Evolutionary conservation across 345 rosid genomes (phyloP).

Genomic region (Salix brachista): DNA sequence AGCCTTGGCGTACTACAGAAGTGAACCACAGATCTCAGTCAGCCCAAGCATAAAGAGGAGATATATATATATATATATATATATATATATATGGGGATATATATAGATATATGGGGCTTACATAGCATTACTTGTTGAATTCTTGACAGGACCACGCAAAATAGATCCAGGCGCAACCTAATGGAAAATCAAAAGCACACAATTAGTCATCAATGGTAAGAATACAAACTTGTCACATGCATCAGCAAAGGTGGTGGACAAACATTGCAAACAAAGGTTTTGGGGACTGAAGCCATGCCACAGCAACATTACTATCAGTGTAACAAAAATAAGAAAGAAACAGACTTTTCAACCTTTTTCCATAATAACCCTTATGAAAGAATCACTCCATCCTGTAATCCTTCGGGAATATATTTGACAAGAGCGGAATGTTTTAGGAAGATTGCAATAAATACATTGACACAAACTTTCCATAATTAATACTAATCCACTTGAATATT

Average conservation of each 20-base stretch:
- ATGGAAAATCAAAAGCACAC: constrained; percentile 20
- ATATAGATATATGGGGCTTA: constrained; percentile 38
- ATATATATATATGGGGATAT: too few species aligned
- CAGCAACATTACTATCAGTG: neutral
- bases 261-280: neutral
- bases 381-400: neutral
- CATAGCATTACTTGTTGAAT: constrained; percentile 78
- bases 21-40: constrained; percentile 14
- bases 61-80: too few species aligned
- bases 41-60: constrained; percentile 1
- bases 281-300: neutral
- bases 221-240: neutral
- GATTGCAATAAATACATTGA: neutral
- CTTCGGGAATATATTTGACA: neutral
- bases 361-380: neutral
- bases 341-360: neutral
- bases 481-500: neutral
- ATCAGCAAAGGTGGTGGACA: neutral
- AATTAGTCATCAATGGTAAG: constrained; percentile 3
- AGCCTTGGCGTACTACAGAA: constrained; percentile 75
- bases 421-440: neutral
- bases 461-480: neutral
- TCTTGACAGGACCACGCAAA: constrained; percentile 83
- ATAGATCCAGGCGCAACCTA: constrained; percentile 92
- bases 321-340: neutral